phyloP scores from a whole-genome alignment of 1,284 basidiomycete genomes.

The Ceratobasidium sp. region DNA sequence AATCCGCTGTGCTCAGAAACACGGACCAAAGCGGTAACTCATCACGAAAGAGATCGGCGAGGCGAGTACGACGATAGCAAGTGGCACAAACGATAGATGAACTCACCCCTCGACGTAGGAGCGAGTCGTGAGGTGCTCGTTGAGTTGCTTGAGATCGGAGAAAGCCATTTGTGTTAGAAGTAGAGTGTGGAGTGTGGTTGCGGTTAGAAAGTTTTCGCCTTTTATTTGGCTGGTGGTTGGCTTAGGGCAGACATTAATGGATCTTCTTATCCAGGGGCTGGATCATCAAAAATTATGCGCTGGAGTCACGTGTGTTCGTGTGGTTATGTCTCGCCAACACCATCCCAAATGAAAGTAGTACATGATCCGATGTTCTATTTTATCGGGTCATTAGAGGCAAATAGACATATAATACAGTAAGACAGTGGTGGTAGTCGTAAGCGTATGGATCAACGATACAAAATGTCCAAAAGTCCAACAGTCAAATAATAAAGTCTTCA shows the following conservation, averaged over 20 bases:
- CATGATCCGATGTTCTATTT: too few relatives aligned
- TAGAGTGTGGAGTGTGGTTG: constrained; percentile 2
- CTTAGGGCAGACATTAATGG: constrained; percentile 23
- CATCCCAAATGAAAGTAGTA: too few relatives aligned
- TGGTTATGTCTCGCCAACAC: neutral
- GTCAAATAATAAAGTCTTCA: constrained; percentile 1
- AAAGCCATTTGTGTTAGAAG: constrained; percentile 47
- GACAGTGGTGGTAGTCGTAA: neutral
- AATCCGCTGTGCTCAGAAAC: constrained; percentile 96
- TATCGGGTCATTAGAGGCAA: too few relatives aligned
- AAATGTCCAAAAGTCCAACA: constrained; percentile 13
- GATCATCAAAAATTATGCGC: constrained; percentile 45
- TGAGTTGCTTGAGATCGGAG: constrained; percentile 79
- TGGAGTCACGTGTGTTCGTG: constrained; percentile 11
- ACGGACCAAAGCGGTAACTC: constrained; percentile 95
- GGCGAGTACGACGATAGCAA: constrained; percentile 51
- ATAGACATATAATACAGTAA: too few relatives aligned
- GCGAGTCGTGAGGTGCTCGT: constrained; percentile 85
- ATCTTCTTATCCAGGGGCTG: constrained; percentile 10
- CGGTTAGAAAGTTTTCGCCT: constrained; percentile 14
- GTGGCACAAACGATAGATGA: constrained; percentile 47
- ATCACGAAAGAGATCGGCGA: constrained; percentile 66
- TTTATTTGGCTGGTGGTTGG: constrained; percentile 24
- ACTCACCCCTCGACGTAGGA: constrained; percentile 95
- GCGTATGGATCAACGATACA: neutral